These are phyloP conservation scores for Wakefieldia striispora DNA, from an alignment of 768 basidiomycete species.

Conservation along the genomic window DNA sequence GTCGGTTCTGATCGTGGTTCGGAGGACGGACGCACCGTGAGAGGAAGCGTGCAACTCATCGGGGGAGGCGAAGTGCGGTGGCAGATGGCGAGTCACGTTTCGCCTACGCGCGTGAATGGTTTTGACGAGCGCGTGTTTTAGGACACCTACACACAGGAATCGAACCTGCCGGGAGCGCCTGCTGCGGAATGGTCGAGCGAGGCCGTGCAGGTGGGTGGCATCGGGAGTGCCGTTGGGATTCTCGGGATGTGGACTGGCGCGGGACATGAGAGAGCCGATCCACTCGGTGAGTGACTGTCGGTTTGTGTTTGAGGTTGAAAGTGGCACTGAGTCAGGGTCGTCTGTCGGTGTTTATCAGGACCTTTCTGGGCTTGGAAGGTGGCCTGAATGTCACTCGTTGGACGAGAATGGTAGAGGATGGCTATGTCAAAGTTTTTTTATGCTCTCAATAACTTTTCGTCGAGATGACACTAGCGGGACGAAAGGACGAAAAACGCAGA, in stretches of 20 bases:
- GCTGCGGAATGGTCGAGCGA: constrained; percentile 51
- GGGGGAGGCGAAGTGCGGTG: constrained; percentile 51
- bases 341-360: constrained; percentile 23
- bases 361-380: constrained; percentile 47
- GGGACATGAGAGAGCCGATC: constrained; percentile 42
- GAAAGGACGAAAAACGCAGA: no score
- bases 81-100: constrained; percentile 39
- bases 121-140: constrained; percentile 5
- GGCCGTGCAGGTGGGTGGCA: constrained; percentile 54
- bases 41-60: constrained; percentile 48
- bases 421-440: no score
- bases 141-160: constrained; percentile 30
- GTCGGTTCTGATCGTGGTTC: constrained; percentile 36
- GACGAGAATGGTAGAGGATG: no score
- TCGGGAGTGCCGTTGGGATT: constrained; percentile 51
- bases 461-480: no score
- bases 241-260: constrained; percentile 58
- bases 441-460: no score
- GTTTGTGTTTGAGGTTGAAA: background rate
- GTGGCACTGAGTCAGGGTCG: background rate
- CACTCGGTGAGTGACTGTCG: constrained; percentile 36
- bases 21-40: constrained; percentile 34
- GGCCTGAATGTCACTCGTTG: constrained; percentile 15
- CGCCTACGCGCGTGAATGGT: background rate
- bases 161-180: constrained; percentile 30